Evolutionary conservation across 768 basidiomycete species (phyloP).

Genomic region (Suillus plorans): DNA sequence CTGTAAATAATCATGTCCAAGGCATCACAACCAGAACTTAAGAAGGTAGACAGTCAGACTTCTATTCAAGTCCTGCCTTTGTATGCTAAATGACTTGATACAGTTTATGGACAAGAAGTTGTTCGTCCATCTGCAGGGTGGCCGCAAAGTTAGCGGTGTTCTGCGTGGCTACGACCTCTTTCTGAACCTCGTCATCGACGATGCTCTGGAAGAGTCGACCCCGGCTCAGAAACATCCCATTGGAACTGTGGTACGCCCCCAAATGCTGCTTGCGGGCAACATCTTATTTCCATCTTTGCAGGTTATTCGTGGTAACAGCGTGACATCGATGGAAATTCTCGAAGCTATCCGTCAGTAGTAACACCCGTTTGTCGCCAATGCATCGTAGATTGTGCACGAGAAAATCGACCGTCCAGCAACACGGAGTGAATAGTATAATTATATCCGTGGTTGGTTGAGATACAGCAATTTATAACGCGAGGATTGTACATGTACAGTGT

Average conservation of each 20-base stretch:
- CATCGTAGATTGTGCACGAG: not conserved
- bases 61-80: conserved; percentile 6
- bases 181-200: conserved; percentile 96
- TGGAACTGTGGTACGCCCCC: conserved; percentile 80
- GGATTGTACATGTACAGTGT: not conserved
- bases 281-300: conserved; percentile 30
- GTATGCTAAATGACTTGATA: not conserved
- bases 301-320: conserved; percentile 97
- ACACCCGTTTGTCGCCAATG: not conserved
- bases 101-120: conserved; percentile 99
- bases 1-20: conserved; percentile 66
- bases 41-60: conserved; percentile 94
- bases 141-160: conserved; percentile 92
- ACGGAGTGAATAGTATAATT: not conserved
- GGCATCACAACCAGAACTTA: conserved; percentile 95
- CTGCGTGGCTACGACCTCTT: conserved; percentile 98
- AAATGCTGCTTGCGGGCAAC: not conserved
- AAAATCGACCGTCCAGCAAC: not conserved
- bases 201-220: conserved; percentile 87
- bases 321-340: conserved; percentile 91
- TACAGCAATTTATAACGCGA: not conserved
- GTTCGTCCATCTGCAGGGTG: conserved; percentile 91
- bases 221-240: conserved; percentile 89
- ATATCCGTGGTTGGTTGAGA: not conserved
- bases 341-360: conserved; percentile 51